A percentile compares a stretch with the other conserved stretches of the same genome.
Conservation (phyloP, 2,329 filamentous ascomycete species). For the Alternaria hordeiaustralica region DNA sequence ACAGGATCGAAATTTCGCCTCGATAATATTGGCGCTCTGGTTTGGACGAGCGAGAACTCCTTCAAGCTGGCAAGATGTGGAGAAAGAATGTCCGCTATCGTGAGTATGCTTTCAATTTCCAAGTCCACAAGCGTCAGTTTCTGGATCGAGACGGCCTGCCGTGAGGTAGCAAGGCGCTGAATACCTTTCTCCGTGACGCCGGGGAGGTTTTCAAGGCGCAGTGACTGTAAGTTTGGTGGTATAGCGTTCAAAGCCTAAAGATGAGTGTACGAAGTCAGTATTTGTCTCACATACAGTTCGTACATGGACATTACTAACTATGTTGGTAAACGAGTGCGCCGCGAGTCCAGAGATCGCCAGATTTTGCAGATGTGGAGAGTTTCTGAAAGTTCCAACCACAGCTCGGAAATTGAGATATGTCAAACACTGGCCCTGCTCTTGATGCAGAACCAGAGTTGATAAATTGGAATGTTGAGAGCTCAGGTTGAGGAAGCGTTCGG, state of each 20-base stretch:
- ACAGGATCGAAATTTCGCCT: constrained; percentile 53
- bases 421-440: constrained; percentile 38
- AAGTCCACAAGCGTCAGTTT: constrained; percentile 61
- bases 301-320: constrained; percentile 26
- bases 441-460: constrained; percentile 59
- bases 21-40: constrained; percentile 55
- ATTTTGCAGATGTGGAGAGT: constrained; percentile 60
- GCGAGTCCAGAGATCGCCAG: constrained; percentile 63
- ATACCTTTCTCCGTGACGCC: constrained; percentile 65
- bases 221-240: constrained; percentile 56
- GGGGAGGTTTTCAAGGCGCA: constrained; percentile 62
- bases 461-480: constrained; percentile 60
- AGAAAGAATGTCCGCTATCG: constrained; percentile 60
- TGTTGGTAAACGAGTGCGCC: constrained; percentile 61
- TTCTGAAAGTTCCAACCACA: constrained; percentile 60
- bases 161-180: constrained; percentile 57
- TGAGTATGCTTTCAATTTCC: constrained; percentile 59
- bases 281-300: no score
- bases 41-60: constrained; percentile 61
- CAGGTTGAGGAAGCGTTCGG: constrained; percentile 61
- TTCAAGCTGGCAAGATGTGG: constrained; percentile 52
- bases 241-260: constrained; percentile 56
- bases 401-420: constrained; percentile 60
- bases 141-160: constrained; percentile 53
- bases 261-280: no score